Conservation (phyloP, 2,329 filamentous ascomycete species). For the Fonsecaea monophora region DNA sequence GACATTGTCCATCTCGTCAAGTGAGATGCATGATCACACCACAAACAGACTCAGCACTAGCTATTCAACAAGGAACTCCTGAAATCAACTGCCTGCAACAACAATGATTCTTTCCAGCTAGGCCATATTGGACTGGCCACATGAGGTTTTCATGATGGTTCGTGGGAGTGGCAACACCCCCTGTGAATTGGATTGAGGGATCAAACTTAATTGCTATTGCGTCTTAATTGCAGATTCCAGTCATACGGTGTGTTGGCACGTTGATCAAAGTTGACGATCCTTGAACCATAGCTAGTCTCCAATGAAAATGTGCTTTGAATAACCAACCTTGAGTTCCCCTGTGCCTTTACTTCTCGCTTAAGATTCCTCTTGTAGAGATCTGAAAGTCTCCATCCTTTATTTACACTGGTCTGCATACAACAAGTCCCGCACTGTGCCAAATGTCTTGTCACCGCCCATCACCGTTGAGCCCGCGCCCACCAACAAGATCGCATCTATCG, state of each 20-base stretch:
- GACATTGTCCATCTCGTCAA: conserved; percentile 21
- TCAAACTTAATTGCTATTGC: conserved; percentile 30
- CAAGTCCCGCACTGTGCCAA: background rate
- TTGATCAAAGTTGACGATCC: conserved; percentile 23
- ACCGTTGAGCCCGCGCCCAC: background rate
- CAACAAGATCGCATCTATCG: background rate
- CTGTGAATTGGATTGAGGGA: conserved; percentile 26
- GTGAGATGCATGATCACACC: conserved; percentile 22
- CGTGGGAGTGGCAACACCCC: conserved; percentile 1
- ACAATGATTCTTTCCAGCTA: conserved; percentile 25
- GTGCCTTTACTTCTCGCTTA: background rate
- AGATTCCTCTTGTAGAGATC: background rate
- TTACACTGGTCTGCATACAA: background rate
- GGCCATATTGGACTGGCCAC: conserved; percentile 30
- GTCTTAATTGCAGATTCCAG: conserved; percentile 20
- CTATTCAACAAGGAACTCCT: conserved; percentile 20
- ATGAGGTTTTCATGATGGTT: conserved; percentile 10
- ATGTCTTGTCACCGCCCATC: background rate
- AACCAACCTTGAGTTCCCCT: conserved; percentile 7
- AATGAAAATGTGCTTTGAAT: conserved; percentile 26
- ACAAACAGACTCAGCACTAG: conserved; percentile 20
- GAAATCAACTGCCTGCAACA: conserved; percentile 16
- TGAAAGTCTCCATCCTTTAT: background rate
- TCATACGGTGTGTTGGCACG: conserved; percentile 22
- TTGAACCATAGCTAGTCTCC: conserved; percentile 25